A percentile compares a stretch with the other conserved stretches of the same genome.
phyloP scores from a whole-genome alignment of 305 asterid species.

The Petunia hybrid region DNA sequence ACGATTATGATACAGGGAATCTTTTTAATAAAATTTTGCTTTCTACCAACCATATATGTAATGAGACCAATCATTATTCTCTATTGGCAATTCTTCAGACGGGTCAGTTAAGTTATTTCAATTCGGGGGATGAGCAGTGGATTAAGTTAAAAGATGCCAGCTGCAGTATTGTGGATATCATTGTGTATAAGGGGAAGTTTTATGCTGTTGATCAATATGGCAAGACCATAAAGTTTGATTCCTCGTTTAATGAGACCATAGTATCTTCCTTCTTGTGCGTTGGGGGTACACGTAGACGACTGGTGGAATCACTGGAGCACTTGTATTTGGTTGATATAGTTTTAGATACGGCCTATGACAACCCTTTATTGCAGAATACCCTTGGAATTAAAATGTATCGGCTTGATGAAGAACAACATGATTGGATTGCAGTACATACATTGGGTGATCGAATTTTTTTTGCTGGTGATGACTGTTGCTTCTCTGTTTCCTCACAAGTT shows the following conservation, averaged over 20 bases:
- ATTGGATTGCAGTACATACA: conserved; percentile 28
- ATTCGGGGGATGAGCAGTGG: conserved; percentile 37
- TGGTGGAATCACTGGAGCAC: conserved; percentile 35
- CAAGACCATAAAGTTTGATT: conserved; percentile 28
- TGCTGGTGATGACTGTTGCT: conserved; percentile 42
- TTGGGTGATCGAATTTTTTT: conserved; percentile 29
- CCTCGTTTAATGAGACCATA: background rate
- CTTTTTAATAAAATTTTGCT: too few relatives aligned
- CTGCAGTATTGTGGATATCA: conserved; percentile 29
- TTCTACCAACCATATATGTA: background rate
- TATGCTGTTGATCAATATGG: conserved; percentile 32
- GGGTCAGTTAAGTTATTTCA: conserved; percentile 27
- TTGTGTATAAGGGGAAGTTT: conserved; percentile 25
- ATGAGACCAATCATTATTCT: background rate
- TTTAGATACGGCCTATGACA: conserved; percentile 13
- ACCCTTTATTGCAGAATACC: background rate
- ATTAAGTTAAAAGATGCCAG: background rate
- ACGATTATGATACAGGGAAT: too few relatives aligned
- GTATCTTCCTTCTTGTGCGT: background rate
- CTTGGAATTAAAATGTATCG: conserved; percentile 30
- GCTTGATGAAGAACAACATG: background rate
- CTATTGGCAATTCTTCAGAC: conserved; percentile 33
- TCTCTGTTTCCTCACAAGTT: conserved; percentile 28
- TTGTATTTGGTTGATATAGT: conserved; percentile 39
- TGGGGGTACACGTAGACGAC: conserved; percentile 4